These are phyloP conservation scores for Tulasnella sp. DNA, from an alignment of 768 basidiomycete genomes.

Conservation along the genomic window DNA sequence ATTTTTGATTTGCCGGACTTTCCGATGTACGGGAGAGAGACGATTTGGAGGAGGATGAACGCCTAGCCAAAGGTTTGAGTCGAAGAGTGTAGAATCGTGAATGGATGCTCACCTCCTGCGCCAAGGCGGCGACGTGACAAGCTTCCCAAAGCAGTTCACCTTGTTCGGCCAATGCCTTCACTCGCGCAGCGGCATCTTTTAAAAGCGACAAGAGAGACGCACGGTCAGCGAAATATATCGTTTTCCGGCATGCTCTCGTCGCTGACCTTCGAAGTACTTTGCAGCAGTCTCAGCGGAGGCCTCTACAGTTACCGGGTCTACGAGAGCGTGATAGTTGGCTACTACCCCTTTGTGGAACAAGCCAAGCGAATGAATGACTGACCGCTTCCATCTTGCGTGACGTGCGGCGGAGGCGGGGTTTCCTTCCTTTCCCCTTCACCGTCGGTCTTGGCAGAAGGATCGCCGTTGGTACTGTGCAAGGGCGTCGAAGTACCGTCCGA, in stretches of 20 bases:
- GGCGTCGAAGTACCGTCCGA: not conserved
- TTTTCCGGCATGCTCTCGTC: not conserved
- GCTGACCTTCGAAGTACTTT: slow-evolving; percentile 52
- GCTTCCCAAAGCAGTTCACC: slow-evolving; percentile 37
- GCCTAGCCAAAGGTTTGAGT: slow-evolving; percentile 35
- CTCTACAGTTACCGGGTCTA: slow-evolving; percentile 4
- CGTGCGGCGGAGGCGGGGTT: slow-evolving; percentile 49
- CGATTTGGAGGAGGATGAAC: slow-evolving; percentile 56
- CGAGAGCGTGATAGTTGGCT: not conserved
- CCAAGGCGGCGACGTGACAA: slow-evolving; percentile 62
- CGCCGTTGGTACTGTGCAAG: slow-evolving; percentile 7
- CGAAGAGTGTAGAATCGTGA: not conserved
- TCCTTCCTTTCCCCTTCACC: slow-evolving; percentile 13
- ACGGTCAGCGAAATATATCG: not conserved
- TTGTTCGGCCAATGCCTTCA: slow-evolving; percentile 34
- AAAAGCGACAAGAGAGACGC: not conserved
- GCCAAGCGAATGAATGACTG: not conserved
- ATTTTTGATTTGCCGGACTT: slow-evolving; percentile 28
- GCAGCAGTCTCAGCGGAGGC: slow-evolving; percentile 38
- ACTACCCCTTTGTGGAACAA: not conserved
- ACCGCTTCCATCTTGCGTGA: slow-evolving; percentile 37
- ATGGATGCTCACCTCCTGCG: slow-evolving; percentile 52
- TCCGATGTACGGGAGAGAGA: slow-evolving; percentile 58
- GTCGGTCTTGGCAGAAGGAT: not conserved
- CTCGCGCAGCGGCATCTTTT: slow-evolving; percentile 44